Conservation (phyloP, 2,329 filamentous ascomycete species). For the Talaromyces sp. region DNA sequence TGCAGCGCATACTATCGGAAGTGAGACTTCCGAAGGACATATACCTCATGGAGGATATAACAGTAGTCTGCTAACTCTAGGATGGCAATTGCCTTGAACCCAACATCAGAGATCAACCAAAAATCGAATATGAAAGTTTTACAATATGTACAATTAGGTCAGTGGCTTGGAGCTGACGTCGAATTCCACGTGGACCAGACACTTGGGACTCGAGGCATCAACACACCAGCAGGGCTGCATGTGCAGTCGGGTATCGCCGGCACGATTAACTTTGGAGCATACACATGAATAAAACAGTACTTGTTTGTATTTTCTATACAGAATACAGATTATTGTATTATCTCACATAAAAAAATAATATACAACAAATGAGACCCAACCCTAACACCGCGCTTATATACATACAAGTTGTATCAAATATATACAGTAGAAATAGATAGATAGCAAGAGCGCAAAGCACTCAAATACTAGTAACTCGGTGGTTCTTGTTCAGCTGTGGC, state of each 20-base stretch:
- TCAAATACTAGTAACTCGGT: constrained; percentile 42
- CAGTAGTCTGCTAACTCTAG: too few relatives aligned
- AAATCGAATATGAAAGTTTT: too few relatives aligned
- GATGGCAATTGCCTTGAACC: too few relatives aligned
- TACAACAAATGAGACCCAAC: neutral
- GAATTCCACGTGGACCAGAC: too few relatives aligned
- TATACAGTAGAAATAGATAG: neutral
- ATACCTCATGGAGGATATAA: neutral
- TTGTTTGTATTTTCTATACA: neutral
- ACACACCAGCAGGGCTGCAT: too few relatives aligned
- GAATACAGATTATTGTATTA: neutral
- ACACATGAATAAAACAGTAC: too few relatives aligned
- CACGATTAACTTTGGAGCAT: too few relatives aligned
- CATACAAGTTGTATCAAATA: neutral
- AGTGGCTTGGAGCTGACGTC: neutral
- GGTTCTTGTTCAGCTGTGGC: constrained; percentile 35
- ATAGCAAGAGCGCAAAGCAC: neutral
- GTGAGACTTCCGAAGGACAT: neutral
- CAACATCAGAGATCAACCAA: too few relatives aligned
- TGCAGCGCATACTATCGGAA: neutral
- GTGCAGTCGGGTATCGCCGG: too few relatives aligned
- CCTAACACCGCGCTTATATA: neutral
- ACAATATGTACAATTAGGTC: neutral
- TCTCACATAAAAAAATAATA: neutral
- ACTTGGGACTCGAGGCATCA: too few relatives aligned